Evolutionary conservation across 139 green algal species (phyloP), one percentile per base, ranked within the genome.

Genomic region (Mychonastes homosphaera): DNA sequence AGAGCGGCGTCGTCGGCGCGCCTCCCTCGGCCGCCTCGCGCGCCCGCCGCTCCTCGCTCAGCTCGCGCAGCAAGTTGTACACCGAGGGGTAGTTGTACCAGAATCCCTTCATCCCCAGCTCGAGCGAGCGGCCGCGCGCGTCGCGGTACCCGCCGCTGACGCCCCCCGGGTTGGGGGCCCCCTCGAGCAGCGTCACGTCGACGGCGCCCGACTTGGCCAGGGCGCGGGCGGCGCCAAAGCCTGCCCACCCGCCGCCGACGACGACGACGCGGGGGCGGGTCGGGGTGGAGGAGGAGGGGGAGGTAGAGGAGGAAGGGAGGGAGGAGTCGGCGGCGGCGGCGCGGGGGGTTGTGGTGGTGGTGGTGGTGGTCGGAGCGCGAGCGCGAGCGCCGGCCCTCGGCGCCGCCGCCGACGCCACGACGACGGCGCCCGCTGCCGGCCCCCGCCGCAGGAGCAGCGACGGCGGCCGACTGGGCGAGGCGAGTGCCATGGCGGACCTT

Each of bases 141-240:
- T 78, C 90, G 3, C 76, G 67, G 69, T 75, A 90, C 15, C 82
- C 81, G 12, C 75, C 69, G 6, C 74, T 80, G 6, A 88, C 38
- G 15, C 83, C 83, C 1, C 79, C 79, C 51, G 84, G 86, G 67
- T 90, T 85, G 15, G 73, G 57, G 0, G 73, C 39, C 0, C 78
- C 86, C 64, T 93, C 84, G 21, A 95, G 56, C 54, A 95, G 73
- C 3, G 72, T 87, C 3, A 94, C 83, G 29, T 77, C n/a, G n/a
- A n/a, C 66, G 43, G 86, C 87, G 3, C 80, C 83, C 56, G 87
- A 67, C 45, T 85, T 55, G 2, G 70, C 33, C 12, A 95, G 70
- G 68, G 89, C 80, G 67, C 90, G 89, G 19, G 85, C 79, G 32
- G 87, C 87, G 9, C 86, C 87, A 70, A 95, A 95, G 6, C 84